Evolutionary conservation across 345 rosid genomes (phyloP).

Genomic region (Dimocarpus longan): DNA sequence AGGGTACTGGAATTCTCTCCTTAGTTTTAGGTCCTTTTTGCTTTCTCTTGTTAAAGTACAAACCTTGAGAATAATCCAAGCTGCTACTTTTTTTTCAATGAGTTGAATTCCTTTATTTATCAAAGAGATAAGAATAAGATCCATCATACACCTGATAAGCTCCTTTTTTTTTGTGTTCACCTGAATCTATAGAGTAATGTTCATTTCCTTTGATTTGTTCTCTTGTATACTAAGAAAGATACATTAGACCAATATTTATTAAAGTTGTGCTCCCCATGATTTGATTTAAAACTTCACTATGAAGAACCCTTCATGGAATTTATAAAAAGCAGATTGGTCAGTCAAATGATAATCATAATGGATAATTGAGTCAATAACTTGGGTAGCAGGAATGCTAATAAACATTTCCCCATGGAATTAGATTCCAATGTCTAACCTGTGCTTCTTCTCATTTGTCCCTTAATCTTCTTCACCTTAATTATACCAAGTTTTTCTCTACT

Average conservation of each 20-base stretch:
- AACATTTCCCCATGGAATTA: not conserved
- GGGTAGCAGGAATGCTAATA: not conserved
- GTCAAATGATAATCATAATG: too few relatives aligned
- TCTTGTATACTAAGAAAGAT: not conserved
- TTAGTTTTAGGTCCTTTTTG: not conserved
- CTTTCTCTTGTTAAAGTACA: conserved; percentile 6
- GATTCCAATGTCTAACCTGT: not conserved
- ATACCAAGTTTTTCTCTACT: conserved; percentile 21
- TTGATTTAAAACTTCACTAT: too few relatives aligned
- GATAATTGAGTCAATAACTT: conserved; percentile 1
- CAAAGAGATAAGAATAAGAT: not conserved
- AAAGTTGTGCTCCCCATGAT: not conserved
- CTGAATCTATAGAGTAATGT: not conserved
- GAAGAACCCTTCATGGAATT: too few relatives aligned
- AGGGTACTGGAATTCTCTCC: too few relatives aligned
- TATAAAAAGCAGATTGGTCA: too few relatives aligned
- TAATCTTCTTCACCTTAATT: conserved; percentile 4
- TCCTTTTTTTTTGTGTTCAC: not conserved
- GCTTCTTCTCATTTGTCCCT: too few relatives aligned
- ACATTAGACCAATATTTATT: not conserved
- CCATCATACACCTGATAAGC: not conserved
- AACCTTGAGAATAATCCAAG: conserved; percentile 6
- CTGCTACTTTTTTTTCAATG: too few relatives aligned
- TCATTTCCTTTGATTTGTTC: conserved; percentile 3
- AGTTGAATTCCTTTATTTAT: conserved; percentile 15